phyloP scores from a whole-genome alignment of 495 filamentous ascomycete genomes.

The Paragyromitra xinjiangensis region DNA sequence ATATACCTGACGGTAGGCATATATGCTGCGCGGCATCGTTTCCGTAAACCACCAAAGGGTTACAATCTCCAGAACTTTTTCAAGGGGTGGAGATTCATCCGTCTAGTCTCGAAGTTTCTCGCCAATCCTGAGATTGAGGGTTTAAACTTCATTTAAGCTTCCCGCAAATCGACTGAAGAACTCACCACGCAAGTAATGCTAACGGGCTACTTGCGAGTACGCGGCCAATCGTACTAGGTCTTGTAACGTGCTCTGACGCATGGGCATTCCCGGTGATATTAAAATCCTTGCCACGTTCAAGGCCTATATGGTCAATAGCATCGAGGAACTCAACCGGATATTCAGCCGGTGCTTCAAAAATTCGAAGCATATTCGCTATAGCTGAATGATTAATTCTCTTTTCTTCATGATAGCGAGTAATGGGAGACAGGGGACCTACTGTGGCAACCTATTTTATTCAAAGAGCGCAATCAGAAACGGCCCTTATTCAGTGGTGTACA shows the following conservation, averaged over 20 bases:
- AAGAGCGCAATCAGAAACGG: background rate
- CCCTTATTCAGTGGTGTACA: background rate
- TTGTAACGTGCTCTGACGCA: constrained; percentile 67
- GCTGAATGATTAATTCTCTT: constrained; percentile 10
- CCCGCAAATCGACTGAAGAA: constrained; percentile 39
- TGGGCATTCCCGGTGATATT: constrained; percentile 63
- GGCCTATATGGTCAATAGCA: constrained; percentile 32
- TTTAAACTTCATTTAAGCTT: background rate
- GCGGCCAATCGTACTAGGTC: constrained; percentile 68
- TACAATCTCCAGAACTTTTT: constrained; percentile 67
- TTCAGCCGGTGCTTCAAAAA: background rate
- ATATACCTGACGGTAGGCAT: constrained; percentile 61
- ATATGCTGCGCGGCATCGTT: constrained; percentile 66
- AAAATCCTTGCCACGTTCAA: constrained; percentile 60
- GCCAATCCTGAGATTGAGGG: constrained; percentile 60
- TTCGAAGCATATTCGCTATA: constrained; percentile 56
- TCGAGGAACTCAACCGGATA: background rate
- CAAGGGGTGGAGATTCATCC: constrained; percentile 63
- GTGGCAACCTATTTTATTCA: background rate
- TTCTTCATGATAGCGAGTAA: background rate
- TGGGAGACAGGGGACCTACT: background rate
- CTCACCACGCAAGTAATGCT: constrained; percentile 69
- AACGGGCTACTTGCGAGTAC: constrained; percentile 67
- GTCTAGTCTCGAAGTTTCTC: constrained; percentile 73
- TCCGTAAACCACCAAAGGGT: constrained; percentile 73